phyloP scores from a whole-genome alignment of 2,329 filamentous ascomycete genomes.

The Dactylellina haptotyla region DNA sequence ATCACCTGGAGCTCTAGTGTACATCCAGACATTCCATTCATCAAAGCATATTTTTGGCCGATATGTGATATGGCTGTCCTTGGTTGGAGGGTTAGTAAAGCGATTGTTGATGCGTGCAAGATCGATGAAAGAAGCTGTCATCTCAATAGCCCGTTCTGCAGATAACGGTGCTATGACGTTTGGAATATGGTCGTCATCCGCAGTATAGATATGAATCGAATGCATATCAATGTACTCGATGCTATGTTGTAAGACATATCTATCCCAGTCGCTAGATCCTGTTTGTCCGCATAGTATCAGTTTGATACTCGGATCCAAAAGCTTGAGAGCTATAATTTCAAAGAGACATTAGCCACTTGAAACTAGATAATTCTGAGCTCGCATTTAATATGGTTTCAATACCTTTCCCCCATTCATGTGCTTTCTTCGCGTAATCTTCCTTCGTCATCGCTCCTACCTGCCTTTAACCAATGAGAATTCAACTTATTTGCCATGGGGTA shows the following conservation, averaged over 20 bases:
- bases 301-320: slow-evolving; percentile 74
- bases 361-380: neutral
- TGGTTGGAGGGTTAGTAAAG: slow-evolving; percentile 32
- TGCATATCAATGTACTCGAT: slow-evolving; percentile 78
- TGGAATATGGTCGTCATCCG: slow-evolving; percentile 63
- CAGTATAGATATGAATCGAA: slow-evolving; percentile 81
- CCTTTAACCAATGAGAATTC: slow-evolving; percentile 9
- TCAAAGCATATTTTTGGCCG: slow-evolving; percentile 80
- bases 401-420: slow-evolving; percentile 75
- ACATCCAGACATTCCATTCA: slow-evolving; percentile 87
- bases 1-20: slow-evolving; percentile 75
- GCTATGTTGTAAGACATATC: slow-evolving; percentile 76
- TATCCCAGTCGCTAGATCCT: slow-evolving; percentile 76
- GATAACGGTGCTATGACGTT: slow-evolving; percentile 73
- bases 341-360: neutral
- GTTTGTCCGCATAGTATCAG: slow-evolving; percentile 80
- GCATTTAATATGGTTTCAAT: neutral
- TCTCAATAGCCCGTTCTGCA: slow-evolving; percentile 78
- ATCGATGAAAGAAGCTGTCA: slow-evolving; percentile 75
- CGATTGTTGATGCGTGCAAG: slow-evolving; percentile 75
- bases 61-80: slow-evolving; percentile 66
- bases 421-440: slow-evolving; percentile 75
- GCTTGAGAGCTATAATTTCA: slow-evolving; percentile 66
- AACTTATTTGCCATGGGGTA: neutral
- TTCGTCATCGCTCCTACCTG: slow-evolving; percentile 76